Percentiles rank a stretch among this genome's conserved stretches.
Evolutionary conservation across 805 yeast genomes (phyloP).

Genomic region (Wickerhamomyces silvicola): DNA sequence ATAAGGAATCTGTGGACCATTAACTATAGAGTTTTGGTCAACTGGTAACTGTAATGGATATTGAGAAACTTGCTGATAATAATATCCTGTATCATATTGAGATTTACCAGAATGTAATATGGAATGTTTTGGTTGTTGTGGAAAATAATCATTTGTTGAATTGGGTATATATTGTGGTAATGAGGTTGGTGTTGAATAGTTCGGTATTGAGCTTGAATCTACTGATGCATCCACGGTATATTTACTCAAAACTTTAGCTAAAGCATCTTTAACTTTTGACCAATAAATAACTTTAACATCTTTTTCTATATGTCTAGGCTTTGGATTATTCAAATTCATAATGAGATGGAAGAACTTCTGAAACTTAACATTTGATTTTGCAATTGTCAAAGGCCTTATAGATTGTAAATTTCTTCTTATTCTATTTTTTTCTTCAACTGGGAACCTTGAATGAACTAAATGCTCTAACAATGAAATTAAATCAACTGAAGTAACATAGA

Average conservation of each 20-base stretch:
- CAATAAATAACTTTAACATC: constrained; percentile 64
- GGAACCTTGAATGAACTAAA: constrained; percentile 46
- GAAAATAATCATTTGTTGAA: background rate
- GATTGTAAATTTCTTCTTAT: constrained; percentile 62
- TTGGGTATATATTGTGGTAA: background rate
- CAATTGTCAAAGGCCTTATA: constrained; percentile 53
- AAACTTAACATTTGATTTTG: constrained; percentile 36
- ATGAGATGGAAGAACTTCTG: constrained; percentile 38
- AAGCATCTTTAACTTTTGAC: constrained; percentile 45
- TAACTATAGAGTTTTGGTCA: too few species aligned
- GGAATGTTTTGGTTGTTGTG: background rate
- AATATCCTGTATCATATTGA: too few species aligned
- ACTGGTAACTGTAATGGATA: too few species aligned
- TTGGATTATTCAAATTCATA: constrained; percentile 57
- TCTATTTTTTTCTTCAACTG: constrained; percentile 64
- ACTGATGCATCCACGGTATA: constrained; percentile 28
- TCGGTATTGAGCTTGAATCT: too few species aligned
- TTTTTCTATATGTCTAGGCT: constrained; percentile 65
- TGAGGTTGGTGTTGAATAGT: background rate
- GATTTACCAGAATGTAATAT: too few species aligned
- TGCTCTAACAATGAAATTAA: constrained; percentile 50
- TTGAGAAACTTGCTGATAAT: too few species aligned
- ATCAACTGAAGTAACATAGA: constrained; percentile 61
- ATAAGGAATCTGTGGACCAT: too few species aligned
- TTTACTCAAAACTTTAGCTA: constrained; percentile 51